phyloP scores from a whole-genome alignment of 2,329 filamentous ascomycete species.

The Penicillium brasilianum region DNA sequence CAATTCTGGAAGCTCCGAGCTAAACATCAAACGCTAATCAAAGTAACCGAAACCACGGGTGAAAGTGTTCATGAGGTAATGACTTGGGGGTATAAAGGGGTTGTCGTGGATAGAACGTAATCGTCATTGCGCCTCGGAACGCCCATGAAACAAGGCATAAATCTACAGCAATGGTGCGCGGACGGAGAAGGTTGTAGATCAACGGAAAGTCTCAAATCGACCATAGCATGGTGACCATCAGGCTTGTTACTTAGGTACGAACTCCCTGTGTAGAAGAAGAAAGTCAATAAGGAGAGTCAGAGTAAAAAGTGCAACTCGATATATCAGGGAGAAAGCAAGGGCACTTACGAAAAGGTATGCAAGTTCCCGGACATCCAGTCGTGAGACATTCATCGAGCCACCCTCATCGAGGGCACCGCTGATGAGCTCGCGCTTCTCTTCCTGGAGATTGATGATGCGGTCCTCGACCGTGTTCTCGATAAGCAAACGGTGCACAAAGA shows the following conservation, averaged over 20 bases:
- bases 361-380: constrained; percentile 70
- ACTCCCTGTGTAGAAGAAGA: constrained; percentile 27
- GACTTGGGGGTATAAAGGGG: constrained; percentile 2
- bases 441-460: constrained; percentile 78
- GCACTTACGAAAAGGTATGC: constrained; percentile 67
- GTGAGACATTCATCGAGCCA: constrained; percentile 67
- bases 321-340: background rate
- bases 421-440: constrained; percentile 77
- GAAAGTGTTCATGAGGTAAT: background rate
- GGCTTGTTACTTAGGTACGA: background rate
- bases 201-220: background rate
- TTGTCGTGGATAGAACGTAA: background rate
- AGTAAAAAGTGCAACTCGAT: background rate
- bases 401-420: constrained; percentile 79
- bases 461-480: constrained; percentile 83
- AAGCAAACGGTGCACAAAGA: constrained; percentile 80
- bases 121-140: background rate
- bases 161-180: background rate
- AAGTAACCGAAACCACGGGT: background rate
- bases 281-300: constrained; percentile 14
- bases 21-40: background rate
- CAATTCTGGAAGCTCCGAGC: background rate
- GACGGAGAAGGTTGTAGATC: background rate
- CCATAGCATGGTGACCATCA: background rate
- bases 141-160: background rate